Evolutionary conservation across 1,139 yeast species (phyloP), one percentile per base, ranked within the genome.

Genomic region (Nakaseomyces delphensis): DNA sequence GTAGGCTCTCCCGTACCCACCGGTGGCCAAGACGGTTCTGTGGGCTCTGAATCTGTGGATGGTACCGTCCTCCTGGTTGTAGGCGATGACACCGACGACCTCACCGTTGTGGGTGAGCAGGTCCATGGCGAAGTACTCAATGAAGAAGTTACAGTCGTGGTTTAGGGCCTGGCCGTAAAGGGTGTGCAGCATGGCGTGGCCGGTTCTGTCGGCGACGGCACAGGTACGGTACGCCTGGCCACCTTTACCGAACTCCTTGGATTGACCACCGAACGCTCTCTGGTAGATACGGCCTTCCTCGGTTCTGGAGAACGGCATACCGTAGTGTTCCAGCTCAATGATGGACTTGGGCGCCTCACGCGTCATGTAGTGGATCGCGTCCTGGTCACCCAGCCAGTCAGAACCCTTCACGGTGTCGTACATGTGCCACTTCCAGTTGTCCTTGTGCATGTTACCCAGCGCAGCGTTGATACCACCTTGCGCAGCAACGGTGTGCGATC

Each of bases 381-480:
- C 98, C 71, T 91, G 98, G 70, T 91, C 98, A 59, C 98, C 98
- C 51, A 91, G 78, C 98, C 98, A 91, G 71, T 91, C 98, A n/a
- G 96, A 87, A 52, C 98, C 98, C 71, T 91, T 91, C 59, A 91
- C 98, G 60, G 98, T 91, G 64, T 91, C 98, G 69, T 89, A 89
- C 96, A 91, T 89, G 69, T 91, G 98, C 97, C 98, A 91, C 67
- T 85, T 93, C 98, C 98, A 91, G 71, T 89, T 91, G 67, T 91
- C 98, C 55, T 77, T 74, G 71, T 93, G 97, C 96, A 91, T 89
- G 74, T 91, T 91, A 54, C 70, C 91, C 51, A 91, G 74, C 36
- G 98, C 98, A 56, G 98, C 98, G 62, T 91, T 91, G 69, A 91
- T 91, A 71, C 98, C 98, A 69, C 98, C 98, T 70, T 91, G 98